Conservation (phyloP, 169 alveolate genomes). For the Babesia sp. region DNA sequence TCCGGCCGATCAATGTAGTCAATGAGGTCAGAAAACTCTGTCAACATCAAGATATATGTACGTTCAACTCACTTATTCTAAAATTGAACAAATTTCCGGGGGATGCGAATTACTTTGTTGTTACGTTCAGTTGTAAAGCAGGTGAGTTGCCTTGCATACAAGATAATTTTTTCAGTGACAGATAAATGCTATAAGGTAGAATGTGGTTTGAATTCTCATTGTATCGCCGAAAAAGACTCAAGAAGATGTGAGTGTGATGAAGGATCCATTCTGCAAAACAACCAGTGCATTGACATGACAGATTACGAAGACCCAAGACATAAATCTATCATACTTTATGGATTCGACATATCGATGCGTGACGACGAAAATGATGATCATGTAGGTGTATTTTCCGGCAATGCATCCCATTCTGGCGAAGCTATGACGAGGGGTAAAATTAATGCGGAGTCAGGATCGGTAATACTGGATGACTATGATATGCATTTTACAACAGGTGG, state of each 20-base stretch:
- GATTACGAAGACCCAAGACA: neutral
- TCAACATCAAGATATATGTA: constrained; percentile 35
- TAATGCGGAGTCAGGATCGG: constrained; percentile 10
- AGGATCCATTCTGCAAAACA: neutral
- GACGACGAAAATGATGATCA: neutral
- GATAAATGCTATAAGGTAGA: constrained; percentile 18
- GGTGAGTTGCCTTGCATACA: constrained; percentile 12
- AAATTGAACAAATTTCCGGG: neutral
- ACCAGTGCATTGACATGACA: neutral
- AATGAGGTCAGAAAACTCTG: constrained; percentile 31
- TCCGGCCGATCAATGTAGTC: constrained; percentile 2
- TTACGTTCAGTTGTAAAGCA: constrained; percentile 29
- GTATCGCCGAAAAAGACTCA: neutral
- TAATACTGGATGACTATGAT: constrained; percentile 4
- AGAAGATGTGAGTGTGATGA: constrained; percentile 7
- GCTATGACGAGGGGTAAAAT: no score
- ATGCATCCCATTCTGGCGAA: no score
- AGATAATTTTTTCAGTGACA: constrained; percentile 2
- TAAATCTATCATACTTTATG: neutral
- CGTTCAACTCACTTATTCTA: constrained; percentile 15
- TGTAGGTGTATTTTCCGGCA: no score
- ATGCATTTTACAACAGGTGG: no score
- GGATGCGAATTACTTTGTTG: constrained; percentile 4
- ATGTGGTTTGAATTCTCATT: constrained; percentile 34
- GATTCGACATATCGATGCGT: neutral